phyloP scores from a whole-genome alignment of 306 rosid species.

The Senna tora region DNA sequence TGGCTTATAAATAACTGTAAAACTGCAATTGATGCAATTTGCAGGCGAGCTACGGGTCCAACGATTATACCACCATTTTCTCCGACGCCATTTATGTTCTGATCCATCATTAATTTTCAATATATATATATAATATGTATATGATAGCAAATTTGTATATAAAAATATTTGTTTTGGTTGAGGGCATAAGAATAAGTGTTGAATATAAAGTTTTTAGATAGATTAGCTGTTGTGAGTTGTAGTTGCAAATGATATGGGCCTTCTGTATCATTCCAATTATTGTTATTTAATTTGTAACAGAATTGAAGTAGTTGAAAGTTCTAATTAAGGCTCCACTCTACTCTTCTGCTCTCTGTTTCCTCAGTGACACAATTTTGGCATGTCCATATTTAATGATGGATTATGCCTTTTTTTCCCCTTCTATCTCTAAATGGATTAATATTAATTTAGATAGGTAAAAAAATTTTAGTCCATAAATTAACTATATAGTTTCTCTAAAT shows the following conservation, averaged over 20 bases:
- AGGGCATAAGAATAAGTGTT: neutral
- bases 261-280: neutral
- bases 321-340: neutral
- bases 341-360: neutral
- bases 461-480: too few relatives aligned
- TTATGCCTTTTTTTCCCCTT: too few relatives aligned
- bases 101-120: constrained; percentile 15
- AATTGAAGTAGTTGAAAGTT: neutral
- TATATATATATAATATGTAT: too few relatives aligned
- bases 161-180: neutral
- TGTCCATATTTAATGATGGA: neutral
- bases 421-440: too few relatives aligned
- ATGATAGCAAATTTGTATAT: neutral
- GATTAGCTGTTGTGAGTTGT: neutral
- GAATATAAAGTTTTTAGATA: too few relatives aligned
- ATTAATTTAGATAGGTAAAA: too few relatives aligned
- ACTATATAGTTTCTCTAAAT: too few relatives aligned
- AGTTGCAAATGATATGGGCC: constrained; percentile 7
- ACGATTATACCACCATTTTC: constrained; percentile 52
- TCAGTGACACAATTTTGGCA: neutral
- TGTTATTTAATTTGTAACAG: neutral
- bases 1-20: neutral
- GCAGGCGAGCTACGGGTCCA: constrained; percentile 46
- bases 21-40: neutral
- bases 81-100: constrained; percentile 66